phyloP scores from a whole-genome alignment of 2,329 filamentous ascomycete species.

The Penicillium frequentans region DNA sequence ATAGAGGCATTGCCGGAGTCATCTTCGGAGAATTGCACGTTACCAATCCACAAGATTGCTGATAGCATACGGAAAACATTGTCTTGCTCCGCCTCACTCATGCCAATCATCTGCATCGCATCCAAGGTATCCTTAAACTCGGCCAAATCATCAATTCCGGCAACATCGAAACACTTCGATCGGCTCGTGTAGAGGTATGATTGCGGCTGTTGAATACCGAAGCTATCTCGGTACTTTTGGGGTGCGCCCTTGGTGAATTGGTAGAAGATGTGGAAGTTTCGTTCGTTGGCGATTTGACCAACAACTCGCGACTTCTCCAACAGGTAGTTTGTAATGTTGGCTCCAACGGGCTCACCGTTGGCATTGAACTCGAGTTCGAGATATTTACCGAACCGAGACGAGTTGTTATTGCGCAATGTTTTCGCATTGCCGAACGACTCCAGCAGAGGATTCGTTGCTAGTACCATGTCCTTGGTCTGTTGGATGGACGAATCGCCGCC shows the following conservation, averaged over 20 bases:
- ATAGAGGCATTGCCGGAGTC: conserved; percentile 86
- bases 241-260: conserved; percentile 96
- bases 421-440: conserved; percentile 99
- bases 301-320: conserved; percentile 94
- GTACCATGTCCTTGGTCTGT: conserved; percentile 98
- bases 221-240: conserved; percentile 80
- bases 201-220: conserved; percentile 86
- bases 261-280: conserved; percentile 99
- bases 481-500: conserved; percentile 83
- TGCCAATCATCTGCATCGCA: conserved; percentile 92
- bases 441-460: conserved; percentile 93
- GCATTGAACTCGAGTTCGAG: conserved; percentile 94
- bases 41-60: conserved; percentile 89
- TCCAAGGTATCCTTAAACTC: conserved; percentile 89
- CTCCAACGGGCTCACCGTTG: conserved; percentile 87
- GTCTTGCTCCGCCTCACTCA: conserved; percentile 86
- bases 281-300: conserved; percentile 90
- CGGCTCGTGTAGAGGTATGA: conserved; percentile 91
- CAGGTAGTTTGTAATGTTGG: conserved; percentile 97
- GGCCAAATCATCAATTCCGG: conserved; percentile 85
- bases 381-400: conserved; percentile 97
- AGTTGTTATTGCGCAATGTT: conserved; percentile 97
- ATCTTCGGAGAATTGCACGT: conserved; percentile 87
- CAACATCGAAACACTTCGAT: conserved; percentile 92
- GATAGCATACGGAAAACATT: conserved; percentile 95